Conservation (phyloP, 768 basidiomycete genomes). For the Leccinum subgranulosum region DNA sequence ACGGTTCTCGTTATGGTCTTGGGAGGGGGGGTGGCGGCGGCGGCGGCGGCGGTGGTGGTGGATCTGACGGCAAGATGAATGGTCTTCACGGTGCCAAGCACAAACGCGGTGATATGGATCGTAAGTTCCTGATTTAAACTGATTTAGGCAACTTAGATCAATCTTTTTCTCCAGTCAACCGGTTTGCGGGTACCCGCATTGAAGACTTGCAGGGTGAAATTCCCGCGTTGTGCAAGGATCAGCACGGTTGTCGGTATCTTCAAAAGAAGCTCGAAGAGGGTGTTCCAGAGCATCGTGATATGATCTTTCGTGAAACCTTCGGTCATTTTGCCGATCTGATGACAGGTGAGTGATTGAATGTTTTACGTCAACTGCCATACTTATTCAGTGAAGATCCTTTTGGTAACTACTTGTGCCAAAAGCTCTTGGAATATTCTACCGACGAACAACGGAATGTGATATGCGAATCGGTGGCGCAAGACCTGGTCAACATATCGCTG, state of each 20-base stretch:
- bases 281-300: constrained; percentile 92
- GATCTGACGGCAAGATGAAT: constrained; percentile 80
- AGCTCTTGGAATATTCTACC: constrained; percentile 92
- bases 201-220: constrained; percentile 97
- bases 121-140: constrained; percentile 52
- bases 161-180: constrained; percentile 63
- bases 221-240: constrained; percentile 92
- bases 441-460: constrained; percentile 97
- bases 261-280: constrained; percentile 99
- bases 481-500: constrained; percentile 94
- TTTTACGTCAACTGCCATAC: constrained; percentile 1
- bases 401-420: constrained; percentile 98
- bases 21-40: constrained; percentile 50
- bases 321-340: constrained; percentile 97
- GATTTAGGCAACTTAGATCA: background rate
- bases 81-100: constrained; percentile 91
- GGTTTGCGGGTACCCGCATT: constrained; percentile 92
- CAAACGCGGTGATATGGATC: constrained; percentile 90
- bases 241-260: constrained; percentile 96
- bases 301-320: constrained; percentile 99
- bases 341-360: constrained; percentile 61
- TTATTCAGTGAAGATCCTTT: constrained; percentile 71
- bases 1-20: constrained; percentile 73
- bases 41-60: constrained; percentile 40
- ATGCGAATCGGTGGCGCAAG: constrained; percentile 96